Conservation (phyloP, 176 grass and related monocot genomes). For the Hsuehochloa calcarea region DNA sequence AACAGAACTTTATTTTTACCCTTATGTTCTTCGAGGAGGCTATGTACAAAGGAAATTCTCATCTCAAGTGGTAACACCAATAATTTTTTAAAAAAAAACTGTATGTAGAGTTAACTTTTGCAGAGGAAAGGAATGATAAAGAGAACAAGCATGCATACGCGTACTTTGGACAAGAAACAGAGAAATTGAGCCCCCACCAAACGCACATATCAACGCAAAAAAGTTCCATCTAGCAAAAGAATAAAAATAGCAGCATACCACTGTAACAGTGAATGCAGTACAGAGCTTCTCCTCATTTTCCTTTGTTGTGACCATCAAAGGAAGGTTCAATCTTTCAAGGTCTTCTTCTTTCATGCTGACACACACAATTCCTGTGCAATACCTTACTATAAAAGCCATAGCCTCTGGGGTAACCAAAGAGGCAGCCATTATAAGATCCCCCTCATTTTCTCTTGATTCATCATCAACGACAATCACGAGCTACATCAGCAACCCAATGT, state of each 20-base stretch:
- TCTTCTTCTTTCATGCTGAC: constrained; percentile 90
- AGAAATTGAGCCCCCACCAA: neutral
- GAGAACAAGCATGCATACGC: neutral
- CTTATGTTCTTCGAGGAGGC: neutral
- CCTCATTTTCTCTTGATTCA: constrained; percentile 89
- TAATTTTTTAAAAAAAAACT: neutral
- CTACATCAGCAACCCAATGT: constrained; percentile 44
- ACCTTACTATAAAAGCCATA: constrained; percentile 87
- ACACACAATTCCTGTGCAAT: constrained; percentile 86
- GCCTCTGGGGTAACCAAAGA: constrained; percentile 70
- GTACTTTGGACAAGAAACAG: neutral
- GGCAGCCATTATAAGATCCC: constrained; percentile 85
- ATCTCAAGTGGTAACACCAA: neutral
- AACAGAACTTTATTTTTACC: neutral
- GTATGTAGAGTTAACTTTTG: neutral
- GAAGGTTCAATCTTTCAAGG: constrained; percentile 72
- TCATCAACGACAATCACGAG: constrained; percentile 91
- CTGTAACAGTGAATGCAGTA: constrained; percentile 85
- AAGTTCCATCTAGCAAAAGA: neutral
- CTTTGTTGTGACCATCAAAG: constrained; percentile 77
- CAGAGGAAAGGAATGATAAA: neutral
- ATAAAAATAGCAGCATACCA: constrained; percentile 54
- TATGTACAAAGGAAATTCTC: neutral
- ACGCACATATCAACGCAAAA: neutral
- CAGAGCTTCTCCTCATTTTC: constrained; percentile 88